A percentile compares a stretch with the other conserved stretches of the same genome.
Evolutionary conservation across 202 grass and related monocot genomes (phyloP).

Genomic region (Dendrocalamus latiflorus): DNA sequence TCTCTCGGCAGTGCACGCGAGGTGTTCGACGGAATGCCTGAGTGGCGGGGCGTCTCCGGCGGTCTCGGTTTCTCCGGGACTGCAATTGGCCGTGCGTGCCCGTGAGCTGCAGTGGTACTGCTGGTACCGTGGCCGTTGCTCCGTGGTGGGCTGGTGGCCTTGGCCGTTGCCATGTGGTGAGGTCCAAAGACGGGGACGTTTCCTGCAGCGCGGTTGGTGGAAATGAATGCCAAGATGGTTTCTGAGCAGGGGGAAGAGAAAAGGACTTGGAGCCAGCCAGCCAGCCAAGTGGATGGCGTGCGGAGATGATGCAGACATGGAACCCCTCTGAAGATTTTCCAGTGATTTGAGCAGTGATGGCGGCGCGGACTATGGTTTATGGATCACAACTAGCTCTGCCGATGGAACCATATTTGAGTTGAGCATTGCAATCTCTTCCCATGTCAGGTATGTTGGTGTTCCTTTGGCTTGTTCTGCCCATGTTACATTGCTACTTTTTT

Average conservation of each 20-base stretch:
- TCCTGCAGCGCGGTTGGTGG: neutral
- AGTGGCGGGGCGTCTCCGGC: neutral
- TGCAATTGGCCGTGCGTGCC: neutral
- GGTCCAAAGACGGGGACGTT: neutral
- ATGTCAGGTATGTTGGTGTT: neutral
- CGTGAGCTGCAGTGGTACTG: neutral
- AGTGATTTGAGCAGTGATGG: neutral
- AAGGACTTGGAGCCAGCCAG: neutral
- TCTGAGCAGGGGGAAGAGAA: neutral
- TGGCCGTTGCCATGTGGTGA: neutral
- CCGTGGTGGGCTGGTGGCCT: neutral
- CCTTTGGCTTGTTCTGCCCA: neutral
- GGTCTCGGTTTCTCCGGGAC: neutral
- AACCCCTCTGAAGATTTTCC: neutral
- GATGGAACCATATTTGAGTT: neutral
- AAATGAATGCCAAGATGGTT: neutral
- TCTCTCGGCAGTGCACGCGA: neutral
- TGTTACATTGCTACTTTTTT: neutral
- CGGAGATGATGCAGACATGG: neutral
- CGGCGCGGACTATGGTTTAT: neutral
- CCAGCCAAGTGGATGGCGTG: neutral
- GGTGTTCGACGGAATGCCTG: neutral
- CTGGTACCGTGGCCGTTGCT: neutral
- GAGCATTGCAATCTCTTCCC: neutral
- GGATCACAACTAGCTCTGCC: neutral